phyloP scores from a whole-genome alignment of 2,329 filamentous ascomycete species.

The Ophiocordyceps camponoti-saundersi region DNA sequence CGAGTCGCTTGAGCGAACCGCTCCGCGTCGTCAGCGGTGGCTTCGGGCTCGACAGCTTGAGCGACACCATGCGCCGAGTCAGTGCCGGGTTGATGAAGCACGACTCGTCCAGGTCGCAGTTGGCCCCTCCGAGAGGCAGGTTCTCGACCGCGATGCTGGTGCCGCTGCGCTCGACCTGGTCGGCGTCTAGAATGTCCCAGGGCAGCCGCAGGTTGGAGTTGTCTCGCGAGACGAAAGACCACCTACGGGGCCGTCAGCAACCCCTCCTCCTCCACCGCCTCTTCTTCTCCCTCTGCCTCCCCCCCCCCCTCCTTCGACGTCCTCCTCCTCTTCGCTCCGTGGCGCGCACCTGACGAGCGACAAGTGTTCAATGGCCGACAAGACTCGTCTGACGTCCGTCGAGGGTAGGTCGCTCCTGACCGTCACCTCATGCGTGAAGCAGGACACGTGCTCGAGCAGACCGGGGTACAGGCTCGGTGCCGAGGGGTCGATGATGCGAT shows the following conservation, averaged over 20 bases:
- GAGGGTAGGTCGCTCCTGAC: too few species aligned
- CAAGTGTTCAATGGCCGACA: too few species aligned
- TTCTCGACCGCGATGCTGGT: slow-evolving; percentile 22
- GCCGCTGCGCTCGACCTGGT: slow-evolving; percentile 10
- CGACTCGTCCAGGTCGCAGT: slow-evolving; percentile 14
- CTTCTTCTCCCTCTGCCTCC: too few species aligned
- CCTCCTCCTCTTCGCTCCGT: slow-evolving; percentile 8
- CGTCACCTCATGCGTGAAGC: too few species aligned
- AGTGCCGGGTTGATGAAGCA: slow-evolving; percentile 23
- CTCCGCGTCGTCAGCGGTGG: slow-evolving; percentile 23
- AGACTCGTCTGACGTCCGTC: too few species aligned
- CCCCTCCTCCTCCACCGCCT: too few species aligned
- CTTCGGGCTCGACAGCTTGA: slow-evolving; percentile 20
- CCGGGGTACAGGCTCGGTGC: too few species aligned
- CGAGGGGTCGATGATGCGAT: slow-evolving; percentile 16
- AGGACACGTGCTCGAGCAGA: too few species aligned
- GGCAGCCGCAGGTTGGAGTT: slow-evolving; percentile 16
- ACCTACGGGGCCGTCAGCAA: too few species aligned
- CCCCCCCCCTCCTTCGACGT: too few species aligned
- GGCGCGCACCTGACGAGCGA: slow-evolving; percentile 16
- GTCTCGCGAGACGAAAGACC: too few species aligned
- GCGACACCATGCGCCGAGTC: slow-evolving; percentile 18
- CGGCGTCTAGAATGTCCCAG: slow-evolving; percentile 18
- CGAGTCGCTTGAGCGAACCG: slow-evolving; percentile 23
- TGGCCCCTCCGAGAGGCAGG: slow-evolving; percentile 21